Conservation (phyloP, 2,329 filamentous ascomycete genomes). For the Leptographium procerum region DNA sequence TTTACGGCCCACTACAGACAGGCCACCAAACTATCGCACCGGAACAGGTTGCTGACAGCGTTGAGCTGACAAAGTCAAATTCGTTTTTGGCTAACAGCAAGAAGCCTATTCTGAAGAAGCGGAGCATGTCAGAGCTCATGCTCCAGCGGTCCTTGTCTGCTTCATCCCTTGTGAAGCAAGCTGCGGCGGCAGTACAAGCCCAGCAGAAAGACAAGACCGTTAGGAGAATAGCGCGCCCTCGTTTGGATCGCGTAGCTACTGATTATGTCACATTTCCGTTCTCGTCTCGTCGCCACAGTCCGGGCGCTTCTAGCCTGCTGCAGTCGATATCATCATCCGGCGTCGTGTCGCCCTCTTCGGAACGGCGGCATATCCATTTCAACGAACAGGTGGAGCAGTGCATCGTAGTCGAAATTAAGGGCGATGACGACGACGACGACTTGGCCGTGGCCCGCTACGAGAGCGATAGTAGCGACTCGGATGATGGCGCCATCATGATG, state of each 20-base stretch:
- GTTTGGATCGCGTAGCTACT: conserved; percentile 52
- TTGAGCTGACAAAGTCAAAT: conserved; percentile 37
- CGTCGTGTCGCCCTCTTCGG: conserved; percentile 48
- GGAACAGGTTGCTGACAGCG: conserved; percentile 26
- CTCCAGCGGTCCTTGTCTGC: conserved; percentile 79
- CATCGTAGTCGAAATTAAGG: conserved; percentile 82
- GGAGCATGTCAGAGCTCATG: conserved; percentile 92
- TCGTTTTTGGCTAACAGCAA: conserved; percentile 59
- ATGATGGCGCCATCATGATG: conserved; percentile 76
- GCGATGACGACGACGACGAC: conserved; percentile 54
- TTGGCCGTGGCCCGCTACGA: conserved; percentile 18
- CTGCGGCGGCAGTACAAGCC: conserved; percentile 73
- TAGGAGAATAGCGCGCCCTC: conserved; percentile 34
- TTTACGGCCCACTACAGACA: conserved; percentile 85
- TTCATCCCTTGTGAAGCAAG: conserved; percentile 81
- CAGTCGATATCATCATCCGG: conserved; percentile 63
- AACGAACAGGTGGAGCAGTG: conserved; percentile 94
- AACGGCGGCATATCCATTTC: conserved; percentile 85
- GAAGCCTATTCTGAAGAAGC: conserved; percentile 93
- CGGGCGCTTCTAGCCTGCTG: conserved; percentile 52
- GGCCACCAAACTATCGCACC: conserved; percentile 45
- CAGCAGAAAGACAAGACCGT: conserved; percentile 52
- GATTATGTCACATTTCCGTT: conserved; percentile 59
- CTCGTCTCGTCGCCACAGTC: conserved; percentile 47
- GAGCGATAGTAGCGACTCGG: conserved; percentile 51